phyloP scores from a whole-genome alignment of 2,329 filamentous ascomycete genomes.

The Claviceps spartinae region DNA sequence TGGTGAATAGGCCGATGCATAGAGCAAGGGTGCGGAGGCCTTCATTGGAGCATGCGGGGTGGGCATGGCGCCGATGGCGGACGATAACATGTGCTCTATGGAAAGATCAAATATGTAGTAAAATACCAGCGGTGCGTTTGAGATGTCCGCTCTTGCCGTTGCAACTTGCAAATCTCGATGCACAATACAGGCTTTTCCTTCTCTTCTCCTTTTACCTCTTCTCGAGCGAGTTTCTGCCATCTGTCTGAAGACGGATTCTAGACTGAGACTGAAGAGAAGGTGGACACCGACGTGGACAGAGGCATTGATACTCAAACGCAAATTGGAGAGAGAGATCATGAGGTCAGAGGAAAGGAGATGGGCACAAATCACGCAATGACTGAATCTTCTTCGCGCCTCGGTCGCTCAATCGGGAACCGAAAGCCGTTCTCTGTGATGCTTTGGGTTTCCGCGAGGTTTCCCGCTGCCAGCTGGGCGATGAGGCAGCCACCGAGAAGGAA shows the following conservation, averaged over 20 bases:
- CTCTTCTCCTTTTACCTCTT: too few relatives aligned
- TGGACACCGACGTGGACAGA: too few relatives aligned
- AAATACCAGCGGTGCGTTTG: not conserved
- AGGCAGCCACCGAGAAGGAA: not conserved
- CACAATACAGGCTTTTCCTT: too few relatives aligned
- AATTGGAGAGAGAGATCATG: not conserved
- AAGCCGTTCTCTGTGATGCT: not conserved
- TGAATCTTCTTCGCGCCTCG: not conserved
- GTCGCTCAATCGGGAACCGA: not conserved
- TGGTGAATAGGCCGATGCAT: not conserved
- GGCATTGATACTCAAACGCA: not conserved
- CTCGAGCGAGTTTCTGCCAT: too few relatives aligned
- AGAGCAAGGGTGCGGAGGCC: not conserved
- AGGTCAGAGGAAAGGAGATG: not conserved
- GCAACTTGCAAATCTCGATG: too few relatives aligned
- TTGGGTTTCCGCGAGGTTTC: not conserved
- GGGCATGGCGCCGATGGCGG: not conserved
- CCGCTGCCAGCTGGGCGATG: not conserved
- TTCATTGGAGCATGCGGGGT: not conserved
- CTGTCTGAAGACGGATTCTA: too few relatives aligned
- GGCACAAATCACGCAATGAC: not conserved
- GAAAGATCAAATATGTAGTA: not conserved
- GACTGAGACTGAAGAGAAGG: too few relatives aligned
- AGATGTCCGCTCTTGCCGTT: too few relatives aligned
- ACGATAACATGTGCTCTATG: not conserved